phyloP scores from a whole-genome alignment of 2,329 filamentous ascomycete genomes.

The Hirsutella minnesotensis region DNA sequence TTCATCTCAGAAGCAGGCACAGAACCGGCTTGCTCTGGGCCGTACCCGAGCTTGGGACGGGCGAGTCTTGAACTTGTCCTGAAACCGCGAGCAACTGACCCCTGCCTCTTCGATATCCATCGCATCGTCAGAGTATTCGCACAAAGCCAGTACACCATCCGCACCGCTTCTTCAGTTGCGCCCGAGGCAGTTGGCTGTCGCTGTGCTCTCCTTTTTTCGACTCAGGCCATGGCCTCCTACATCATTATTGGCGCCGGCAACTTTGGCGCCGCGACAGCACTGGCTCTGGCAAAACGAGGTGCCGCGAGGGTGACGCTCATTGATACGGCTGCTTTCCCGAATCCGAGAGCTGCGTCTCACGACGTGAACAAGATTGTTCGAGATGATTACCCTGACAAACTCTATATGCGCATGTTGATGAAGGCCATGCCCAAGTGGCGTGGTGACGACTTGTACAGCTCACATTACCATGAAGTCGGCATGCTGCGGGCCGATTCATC shows the following conservation, averaged over 20 bases:
- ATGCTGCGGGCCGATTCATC: conserved; percentile 32
- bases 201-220: background rate
- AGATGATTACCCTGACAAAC: conserved; percentile 26
- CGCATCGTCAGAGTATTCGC: no score
- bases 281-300: conserved; percentile 19
- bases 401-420: conserved; percentile 27
- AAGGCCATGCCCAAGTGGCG: conserved; percentile 28
- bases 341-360: conserved; percentile 32
- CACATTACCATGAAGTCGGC: conserved; percentile 44
- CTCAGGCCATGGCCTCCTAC: conserved; percentile 6
- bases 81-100: no score
- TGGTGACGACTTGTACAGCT: conserved; percentile 35
- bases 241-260: conserved; percentile 31
- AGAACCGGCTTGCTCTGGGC: no score
- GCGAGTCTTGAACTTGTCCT: no score
- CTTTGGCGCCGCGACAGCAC: conserved; percentile 30
- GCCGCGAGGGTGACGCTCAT: conserved; percentile 20
- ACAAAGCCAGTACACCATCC: no score
- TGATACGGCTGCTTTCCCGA: conserved; percentile 23
- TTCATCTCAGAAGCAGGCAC: no score
- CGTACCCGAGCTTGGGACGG: no score
- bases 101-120: no score
- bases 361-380: conserved; percentile 32
- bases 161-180: background rate
- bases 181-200: background rate